Conservation (phyloP, 208 protist species). For the Trypanosoma caninum region DNA sequence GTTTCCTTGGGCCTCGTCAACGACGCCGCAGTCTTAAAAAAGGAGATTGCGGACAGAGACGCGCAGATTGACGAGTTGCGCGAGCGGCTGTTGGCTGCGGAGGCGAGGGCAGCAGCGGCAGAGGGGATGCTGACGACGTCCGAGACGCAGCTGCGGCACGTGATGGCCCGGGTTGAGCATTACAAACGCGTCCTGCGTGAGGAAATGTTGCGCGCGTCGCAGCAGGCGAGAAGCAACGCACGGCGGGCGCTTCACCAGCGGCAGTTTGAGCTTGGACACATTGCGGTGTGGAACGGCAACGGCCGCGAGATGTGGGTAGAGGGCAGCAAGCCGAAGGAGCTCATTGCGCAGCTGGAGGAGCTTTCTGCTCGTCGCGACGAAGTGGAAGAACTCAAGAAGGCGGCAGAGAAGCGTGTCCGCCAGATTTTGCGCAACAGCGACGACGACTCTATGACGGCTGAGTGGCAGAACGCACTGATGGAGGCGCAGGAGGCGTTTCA, state of each 20-base stretch:
- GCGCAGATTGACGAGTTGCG: constrained; percentile 51
- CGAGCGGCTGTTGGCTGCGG: constrained; percentile 18
- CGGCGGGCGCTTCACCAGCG: constrained; percentile 50
- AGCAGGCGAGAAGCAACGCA: constrained; percentile 39
- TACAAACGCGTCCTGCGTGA: constrained; percentile 46
- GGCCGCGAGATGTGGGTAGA: constrained; percentile 73
- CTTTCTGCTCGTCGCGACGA: constrained; percentile 36
- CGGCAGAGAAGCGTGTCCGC: constrained; percentile 42
- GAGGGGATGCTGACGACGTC: constrained; percentile 30
- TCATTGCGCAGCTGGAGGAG: constrained; percentile 47
- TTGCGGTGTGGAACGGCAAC: constrained; percentile 44
- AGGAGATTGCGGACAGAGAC: constrained; percentile 52
- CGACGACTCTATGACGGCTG: constrained; percentile 40
- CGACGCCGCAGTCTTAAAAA: constrained; percentile 42
- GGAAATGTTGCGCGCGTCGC: constrained; percentile 50
- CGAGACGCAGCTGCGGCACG: constrained; percentile 25
- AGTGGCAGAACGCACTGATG: constrained; percentile 40
- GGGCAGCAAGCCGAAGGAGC: constrained; percentile 42
- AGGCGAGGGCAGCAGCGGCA: constrained; percentile 25
- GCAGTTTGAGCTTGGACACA: constrained; percentile 81
- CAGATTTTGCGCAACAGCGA: constrained; percentile 53
- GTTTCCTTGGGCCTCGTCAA: constrained; percentile 49
- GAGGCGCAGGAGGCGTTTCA: constrained; percentile 51
- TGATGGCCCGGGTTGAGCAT: constrained; percentile 26
- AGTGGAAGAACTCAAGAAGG: constrained; percentile 56